Conservation (phyloP, 2,329 filamentous ascomycete species). For the Claviceps digitariae region DNA sequence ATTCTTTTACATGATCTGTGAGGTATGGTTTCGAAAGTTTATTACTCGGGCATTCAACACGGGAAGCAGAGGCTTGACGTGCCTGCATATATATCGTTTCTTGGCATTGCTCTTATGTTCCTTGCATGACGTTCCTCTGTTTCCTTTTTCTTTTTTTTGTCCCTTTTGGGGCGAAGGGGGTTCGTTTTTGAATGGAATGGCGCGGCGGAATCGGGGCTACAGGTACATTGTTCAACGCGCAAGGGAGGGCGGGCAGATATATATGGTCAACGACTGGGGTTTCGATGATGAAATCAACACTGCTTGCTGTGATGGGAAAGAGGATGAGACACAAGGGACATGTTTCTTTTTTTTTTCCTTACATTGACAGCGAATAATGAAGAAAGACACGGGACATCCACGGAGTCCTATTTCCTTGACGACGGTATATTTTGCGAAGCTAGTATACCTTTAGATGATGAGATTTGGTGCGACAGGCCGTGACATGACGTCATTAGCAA, state of each 20-base stretch:
- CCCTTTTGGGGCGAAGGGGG: background rate
- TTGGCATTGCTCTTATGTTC: background rate
- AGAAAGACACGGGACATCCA: background rate
- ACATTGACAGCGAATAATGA: background rate
- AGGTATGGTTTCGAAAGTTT: background rate
- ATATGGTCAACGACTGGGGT: too few species aligned
- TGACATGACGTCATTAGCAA: background rate
- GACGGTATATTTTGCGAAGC: background rate
- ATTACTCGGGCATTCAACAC: background rate
- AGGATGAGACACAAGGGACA: background rate
- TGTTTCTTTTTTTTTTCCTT: background rate
- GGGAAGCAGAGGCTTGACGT: background rate
- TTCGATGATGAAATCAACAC: background rate
- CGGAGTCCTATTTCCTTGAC: background rate
- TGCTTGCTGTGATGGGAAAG: background rate
- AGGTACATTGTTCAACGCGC: background rate
- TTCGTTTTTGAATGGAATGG: background rate
- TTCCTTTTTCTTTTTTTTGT: background rate
- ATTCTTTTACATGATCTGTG: background rate
- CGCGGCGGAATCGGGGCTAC: background rate
- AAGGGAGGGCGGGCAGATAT: background rate
- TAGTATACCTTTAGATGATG: too few species aligned
- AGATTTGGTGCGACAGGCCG: background rate
- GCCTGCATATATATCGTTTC: background rate
- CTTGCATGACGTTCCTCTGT: background rate